Evolutionary conservation across 78 protist genomes (phyloP), one percentile per base, ranked within the genome.

Genomic region (Cavenderia fasciculata): DNA sequence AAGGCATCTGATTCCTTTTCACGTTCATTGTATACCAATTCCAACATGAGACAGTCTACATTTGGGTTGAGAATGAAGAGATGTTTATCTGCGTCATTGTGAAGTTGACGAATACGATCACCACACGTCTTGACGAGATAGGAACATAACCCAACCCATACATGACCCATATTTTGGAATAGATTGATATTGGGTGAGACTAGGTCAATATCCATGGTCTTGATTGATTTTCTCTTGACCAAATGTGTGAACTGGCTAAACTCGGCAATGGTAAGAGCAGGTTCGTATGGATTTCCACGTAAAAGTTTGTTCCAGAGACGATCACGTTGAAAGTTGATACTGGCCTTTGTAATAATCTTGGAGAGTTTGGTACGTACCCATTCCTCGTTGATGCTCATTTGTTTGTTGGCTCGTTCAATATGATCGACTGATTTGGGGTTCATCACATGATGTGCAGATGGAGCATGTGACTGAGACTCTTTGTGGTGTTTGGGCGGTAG

Each of bases 221-320:
- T 82, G 2, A 82, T 40, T 14, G 90, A 82, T 12, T 71, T 25
- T 11, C 78, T 44, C 49, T 82, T 82, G 3, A 82, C 46, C 27
- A 82, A 56, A 14, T 41, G 31, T 27, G 61, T 65, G 33, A 82
- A 82, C 29, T 82, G 78, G 11, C 21, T 57, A 23, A 66, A 82
- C 61, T 82, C 90, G 49, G 49, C 74, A 43, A 41, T 74, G 16
- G 72, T 49, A 29, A 82, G 66, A 16, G 90, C 78, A 43, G 90
- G 78, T n/a, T 82, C 90, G 33, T 82, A 82, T 1, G 90, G 90
- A 68, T 82, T 82, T n/a, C 90, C 90, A 38, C 73, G 72, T 18
- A 82, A 33, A 14, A 82, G 1, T 44, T 82, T 82, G 25, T 57
- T 21, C 90, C 90, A 82, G 2, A 82, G 71, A 46, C 44, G 72